A percentile compares a stretch with the other conserved stretches of the same genome.
phyloP scores from a whole-genome alignment of 2,329 filamentous ascomycete genomes.

The Fusarium multiceps region DNA sequence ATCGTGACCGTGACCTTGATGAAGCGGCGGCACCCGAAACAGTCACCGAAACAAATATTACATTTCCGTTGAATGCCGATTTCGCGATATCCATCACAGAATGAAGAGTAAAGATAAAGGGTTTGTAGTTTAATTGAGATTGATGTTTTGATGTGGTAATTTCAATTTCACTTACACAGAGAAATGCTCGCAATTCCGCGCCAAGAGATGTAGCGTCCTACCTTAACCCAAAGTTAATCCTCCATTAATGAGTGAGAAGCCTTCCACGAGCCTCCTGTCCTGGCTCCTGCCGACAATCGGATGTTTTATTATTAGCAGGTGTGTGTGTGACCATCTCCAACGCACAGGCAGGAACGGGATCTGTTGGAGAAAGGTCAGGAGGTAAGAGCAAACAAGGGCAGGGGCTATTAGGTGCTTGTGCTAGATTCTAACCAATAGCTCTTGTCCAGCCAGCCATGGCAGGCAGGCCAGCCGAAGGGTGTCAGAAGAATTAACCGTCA shows the following conservation, averaged over 20 bases:
- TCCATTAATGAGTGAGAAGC: not conserved
- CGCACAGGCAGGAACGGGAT: slow-evolving; percentile 28
- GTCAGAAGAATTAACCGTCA: too few species aligned
- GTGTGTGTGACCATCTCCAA: slow-evolving; percentile 10
- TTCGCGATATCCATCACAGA: not conserved
- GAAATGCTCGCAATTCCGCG: not conserved
- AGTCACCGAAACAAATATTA: not conserved
- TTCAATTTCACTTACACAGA: slow-evolving; percentile 1
- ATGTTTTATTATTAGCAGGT: slow-evolving; percentile 30
- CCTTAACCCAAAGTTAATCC: slow-evolving; percentile 35
- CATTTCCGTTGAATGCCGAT: not conserved
- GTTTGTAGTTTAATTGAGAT: not conserved
- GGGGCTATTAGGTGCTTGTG: slow-evolving; percentile 5
- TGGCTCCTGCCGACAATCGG: slow-evolving; percentile 22
- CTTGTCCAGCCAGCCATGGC: not conserved
- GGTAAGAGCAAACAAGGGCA: slow-evolving; percentile 1
- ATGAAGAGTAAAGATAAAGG: not conserved
- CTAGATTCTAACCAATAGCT: not conserved
- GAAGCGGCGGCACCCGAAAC: not conserved
- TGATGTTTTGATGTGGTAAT: slow-evolving; percentile 6
- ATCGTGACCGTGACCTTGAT: not conserved
- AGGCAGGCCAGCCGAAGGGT: not conserved
- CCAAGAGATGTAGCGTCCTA: slow-evolving; percentile 28
- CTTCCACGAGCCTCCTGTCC: slow-evolving; percentile 6
- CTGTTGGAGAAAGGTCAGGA: slow-evolving; percentile 31